phyloP scores from a whole-genome alignment of 768 basidiomycete species.

The Leccinum sublutescens region DNA sequence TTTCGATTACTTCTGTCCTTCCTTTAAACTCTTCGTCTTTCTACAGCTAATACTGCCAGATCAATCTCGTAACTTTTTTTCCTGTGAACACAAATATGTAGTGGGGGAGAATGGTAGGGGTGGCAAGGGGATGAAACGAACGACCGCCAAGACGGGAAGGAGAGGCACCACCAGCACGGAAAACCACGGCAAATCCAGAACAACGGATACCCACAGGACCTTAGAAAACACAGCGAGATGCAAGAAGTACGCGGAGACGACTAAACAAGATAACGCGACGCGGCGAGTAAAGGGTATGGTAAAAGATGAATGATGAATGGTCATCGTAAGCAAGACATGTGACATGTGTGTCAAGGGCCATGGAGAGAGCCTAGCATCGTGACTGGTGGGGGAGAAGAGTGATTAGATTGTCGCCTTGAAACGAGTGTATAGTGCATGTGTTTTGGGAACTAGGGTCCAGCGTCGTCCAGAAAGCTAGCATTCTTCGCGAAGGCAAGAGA shows the following conservation, averaged over 20 bases:
- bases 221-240: conserved; percentile 22
- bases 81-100: conserved; percentile 24
- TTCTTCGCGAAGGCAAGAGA: conserved; percentile 12
- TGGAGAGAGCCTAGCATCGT: conserved; percentile 19
- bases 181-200: conserved; percentile 20
- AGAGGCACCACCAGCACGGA: conserved; percentile 12
- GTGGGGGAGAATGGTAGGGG: conserved; percentile 1
- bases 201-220: conserved; percentile 20
- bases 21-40: conserved; percentile 19
- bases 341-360: conserved; percentile 16
- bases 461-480: conserved; percentile 11
- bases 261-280: conserved; percentile 32
- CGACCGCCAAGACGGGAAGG: conserved; percentile 3
- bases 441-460: conserved; percentile 13
- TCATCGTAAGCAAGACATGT: conserved; percentile 34
- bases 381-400: conserved; percentile 15
- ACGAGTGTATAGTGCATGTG: conserved; percentile 18
- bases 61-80: conserved; percentile 23
- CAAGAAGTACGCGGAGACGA: conserved; percentile 22
- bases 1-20: conserved; percentile 35
- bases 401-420: conserved; percentile 30
- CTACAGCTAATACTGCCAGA: conserved; percentile 30
- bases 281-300: conserved; percentile 32
- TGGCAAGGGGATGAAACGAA: conserved; percentile 9
- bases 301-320: conserved; percentile 22